phyloP scores from a whole-genome alignment of 148 eudicot species.

The Selenicereus undatus region DNA sequence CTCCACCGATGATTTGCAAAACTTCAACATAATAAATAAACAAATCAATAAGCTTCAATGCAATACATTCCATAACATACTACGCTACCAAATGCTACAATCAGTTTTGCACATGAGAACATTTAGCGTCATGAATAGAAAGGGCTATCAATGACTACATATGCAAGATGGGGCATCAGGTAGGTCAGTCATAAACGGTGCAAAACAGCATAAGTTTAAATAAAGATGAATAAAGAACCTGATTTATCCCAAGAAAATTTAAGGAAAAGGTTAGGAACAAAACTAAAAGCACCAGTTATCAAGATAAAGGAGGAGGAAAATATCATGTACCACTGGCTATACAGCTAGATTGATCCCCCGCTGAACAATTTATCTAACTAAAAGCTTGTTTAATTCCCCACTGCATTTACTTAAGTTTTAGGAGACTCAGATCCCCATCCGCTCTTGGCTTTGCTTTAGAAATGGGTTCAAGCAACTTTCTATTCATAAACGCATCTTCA shows the following conservation, averaged over 20 bases:
- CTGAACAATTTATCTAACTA: too few relatives aligned
- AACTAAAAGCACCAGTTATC: too few relatives aligned
- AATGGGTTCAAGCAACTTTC: too few relatives aligned
- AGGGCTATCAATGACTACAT: not conserved
- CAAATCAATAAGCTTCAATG: not conserved
- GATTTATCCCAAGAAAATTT: not conserved
- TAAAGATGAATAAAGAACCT: not conserved
- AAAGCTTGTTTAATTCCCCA: too few relatives aligned
- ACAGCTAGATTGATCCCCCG: too few relatives aligned
- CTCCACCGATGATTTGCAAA: conserved; percentile 97
- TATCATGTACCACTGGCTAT: too few relatives aligned
- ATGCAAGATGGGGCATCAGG: not conserved
- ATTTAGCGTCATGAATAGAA: too few relatives aligned
- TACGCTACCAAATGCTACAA: not conserved
- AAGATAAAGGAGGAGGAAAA: too few relatives aligned
- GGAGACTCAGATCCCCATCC: too few relatives aligned
- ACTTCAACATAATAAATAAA: conserved; percentile 35
- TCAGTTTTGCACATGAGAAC: not conserved
- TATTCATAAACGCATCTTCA: too few relatives aligned
- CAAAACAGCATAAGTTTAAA: not conserved
- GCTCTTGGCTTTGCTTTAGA: too few relatives aligned
- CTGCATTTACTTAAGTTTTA: too few relatives aligned
- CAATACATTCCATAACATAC: not conserved
- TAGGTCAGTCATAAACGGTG: not conserved
- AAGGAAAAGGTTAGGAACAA: not conserved